Evolutionary conservation across 2,329 filamentous ascomycete genomes (phyloP).

Genomic region (Trichoderma oligosporum): DNA sequence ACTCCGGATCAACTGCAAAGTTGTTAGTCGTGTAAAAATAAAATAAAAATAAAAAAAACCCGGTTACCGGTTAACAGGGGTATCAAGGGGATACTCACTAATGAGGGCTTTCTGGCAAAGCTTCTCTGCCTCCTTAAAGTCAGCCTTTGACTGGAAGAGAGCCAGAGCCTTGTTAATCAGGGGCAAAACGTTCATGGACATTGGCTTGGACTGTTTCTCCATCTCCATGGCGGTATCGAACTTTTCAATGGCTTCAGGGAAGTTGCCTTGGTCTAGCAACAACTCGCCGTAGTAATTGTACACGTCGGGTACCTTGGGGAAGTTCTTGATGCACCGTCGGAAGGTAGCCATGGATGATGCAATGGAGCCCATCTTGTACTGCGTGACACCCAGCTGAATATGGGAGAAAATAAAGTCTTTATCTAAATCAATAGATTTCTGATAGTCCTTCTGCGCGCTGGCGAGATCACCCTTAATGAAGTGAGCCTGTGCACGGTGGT

Average conservation of each 20-base stretch:
- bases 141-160: slow-evolving; percentile 97
- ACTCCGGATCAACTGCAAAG: slow-evolving; percentile 84
- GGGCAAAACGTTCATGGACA: slow-evolving; percentile 95
- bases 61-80: too few species aligned
- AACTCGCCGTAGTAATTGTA: slow-evolving; percentile 99
- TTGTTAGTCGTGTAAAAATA: slow-evolving; percentile 34
- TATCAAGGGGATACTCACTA: slow-evolving; percentile 57
- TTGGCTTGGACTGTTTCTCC: slow-evolving; percentile 90
- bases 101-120: slow-evolving; percentile 96
- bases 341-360: slow-evolving; percentile 98
- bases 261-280: slow-evolving; percentile 93
- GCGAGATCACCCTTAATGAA: slow-evolving; percentile 95
- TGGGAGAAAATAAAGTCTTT: slow-evolving; percentile 97
- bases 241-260: slow-evolving; percentile 90
- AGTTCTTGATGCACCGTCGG: slow-evolving; percentile 96
- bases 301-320: slow-evolving; percentile 91
- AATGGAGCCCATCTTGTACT: slow-evolving; percentile 99
- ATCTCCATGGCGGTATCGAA: slow-evolving; percentile 98
- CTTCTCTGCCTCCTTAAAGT: slow-evolving; percentile 91
- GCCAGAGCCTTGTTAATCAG: slow-evolving; percentile 98
- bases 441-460: slow-evolving; percentile 95
- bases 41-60: too few species aligned
- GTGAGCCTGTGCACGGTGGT: slow-evolving; percentile 96
- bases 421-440: slow-evolving; percentile 97
- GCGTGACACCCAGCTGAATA: slow-evolving; percentile 97